Evolutionary conservation across 2,329 filamentous ascomycete genomes (phyloP).

Genomic region (Mycosphaerella sp.): DNA sequence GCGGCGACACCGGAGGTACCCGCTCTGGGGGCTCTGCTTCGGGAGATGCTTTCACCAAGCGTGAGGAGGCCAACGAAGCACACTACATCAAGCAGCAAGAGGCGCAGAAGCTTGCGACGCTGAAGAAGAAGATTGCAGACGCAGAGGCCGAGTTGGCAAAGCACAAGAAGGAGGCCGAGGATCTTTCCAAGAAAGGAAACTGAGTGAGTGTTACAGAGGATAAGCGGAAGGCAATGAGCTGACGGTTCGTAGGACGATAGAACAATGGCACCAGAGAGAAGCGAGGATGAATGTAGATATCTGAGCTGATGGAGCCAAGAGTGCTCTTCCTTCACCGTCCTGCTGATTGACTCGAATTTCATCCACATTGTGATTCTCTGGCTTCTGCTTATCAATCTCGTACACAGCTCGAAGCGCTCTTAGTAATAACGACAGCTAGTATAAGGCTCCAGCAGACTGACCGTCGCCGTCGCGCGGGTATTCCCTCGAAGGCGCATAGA

Average conservation of each 20-base stretch:
- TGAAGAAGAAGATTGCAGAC: conserved; percentile 34
- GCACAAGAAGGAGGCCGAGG: conserved; percentile 28
- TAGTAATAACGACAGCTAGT: too few relatives aligned
- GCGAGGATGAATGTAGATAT: conserved; percentile 2
- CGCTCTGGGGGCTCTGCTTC: conserved; percentile 37
- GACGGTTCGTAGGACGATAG: background rate
- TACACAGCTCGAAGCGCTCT: too few relatives aligned
- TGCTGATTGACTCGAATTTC: background rate
- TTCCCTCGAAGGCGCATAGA: too few relatives aligned
- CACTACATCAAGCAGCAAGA: conserved; percentile 80
- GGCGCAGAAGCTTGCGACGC: conserved; percentile 62
- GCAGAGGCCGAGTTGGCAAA: conserved; percentile 26
- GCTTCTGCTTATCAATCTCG: too few relatives aligned
- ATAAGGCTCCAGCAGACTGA: too few relatives aligned
- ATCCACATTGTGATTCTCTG: too few relatives aligned
- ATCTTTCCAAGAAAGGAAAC: conserved; percentile 13
- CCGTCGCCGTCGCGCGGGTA: too few relatives aligned
- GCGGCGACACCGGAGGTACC: conserved; percentile 39
- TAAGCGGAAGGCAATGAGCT: background rate
- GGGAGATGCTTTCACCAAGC: conserved; percentile 87
- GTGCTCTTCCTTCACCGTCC: background rate
- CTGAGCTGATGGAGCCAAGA: conserved; percentile 1
- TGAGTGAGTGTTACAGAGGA: background rate
- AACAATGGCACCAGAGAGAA: background rate
- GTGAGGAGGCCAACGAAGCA: conserved; percentile 82